A percentile compares a stretch with the other conserved stretches of the same genome.
These are phyloP conservation scores for Botrytis aclada DNA, from an alignment of 2,329 filamentous ascomycete genomes.

Conservation along the genomic window DNA sequence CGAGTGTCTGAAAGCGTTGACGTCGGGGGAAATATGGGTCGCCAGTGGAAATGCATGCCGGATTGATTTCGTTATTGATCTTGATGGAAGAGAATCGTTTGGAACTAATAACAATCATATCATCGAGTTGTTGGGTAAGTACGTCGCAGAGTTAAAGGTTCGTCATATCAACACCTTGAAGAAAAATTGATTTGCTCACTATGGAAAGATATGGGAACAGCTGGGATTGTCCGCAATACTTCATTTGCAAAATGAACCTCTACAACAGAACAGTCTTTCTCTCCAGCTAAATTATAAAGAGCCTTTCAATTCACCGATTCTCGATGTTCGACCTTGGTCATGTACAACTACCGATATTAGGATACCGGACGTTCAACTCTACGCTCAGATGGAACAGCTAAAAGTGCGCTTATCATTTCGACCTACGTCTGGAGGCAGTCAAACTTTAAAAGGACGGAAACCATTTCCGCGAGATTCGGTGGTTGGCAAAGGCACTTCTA, in stretches of 20 bases:
- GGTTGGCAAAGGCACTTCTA: neutral
- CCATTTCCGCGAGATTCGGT: too few species aligned
- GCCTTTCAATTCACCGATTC: slow-evolving; percentile 1
- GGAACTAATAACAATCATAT: neutral
- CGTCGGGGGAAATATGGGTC: slow-evolving; percentile 31
- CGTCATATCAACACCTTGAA: neutral
- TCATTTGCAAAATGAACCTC: neutral
- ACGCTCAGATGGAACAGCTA: slow-evolving; percentile 27
- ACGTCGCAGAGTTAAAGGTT: slow-evolving; percentile 29
- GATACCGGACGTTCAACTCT: slow-evolving; percentile 24
- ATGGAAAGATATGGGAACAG: slow-evolving; percentile 31
- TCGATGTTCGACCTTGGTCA: neutral
- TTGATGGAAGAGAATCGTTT: slow-evolving; percentile 22
- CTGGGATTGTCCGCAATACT: slow-evolving; percentile 29
- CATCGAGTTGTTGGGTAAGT: slow-evolving; percentile 24
- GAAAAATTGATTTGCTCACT: slow-evolving; percentile 15
- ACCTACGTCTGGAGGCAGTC: neutral
- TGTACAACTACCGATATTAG: slow-evolving; percentile 21
- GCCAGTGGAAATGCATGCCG: slow-evolving; percentile 25
- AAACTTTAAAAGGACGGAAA: neutral
- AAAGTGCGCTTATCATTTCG: slow-evolving; percentile 28
- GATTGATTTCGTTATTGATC: slow-evolving; percentile 26
- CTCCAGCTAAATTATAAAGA: slow-evolving; percentile 27
- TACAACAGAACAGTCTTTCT: slow-evolving; percentile 17
- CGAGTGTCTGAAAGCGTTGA: slow-evolving; percentile 23